These are phyloP conservation scores for Coffea eugenioides DNA, from an alignment of 257 asterid species.

Conservation along the genomic window DNA sequence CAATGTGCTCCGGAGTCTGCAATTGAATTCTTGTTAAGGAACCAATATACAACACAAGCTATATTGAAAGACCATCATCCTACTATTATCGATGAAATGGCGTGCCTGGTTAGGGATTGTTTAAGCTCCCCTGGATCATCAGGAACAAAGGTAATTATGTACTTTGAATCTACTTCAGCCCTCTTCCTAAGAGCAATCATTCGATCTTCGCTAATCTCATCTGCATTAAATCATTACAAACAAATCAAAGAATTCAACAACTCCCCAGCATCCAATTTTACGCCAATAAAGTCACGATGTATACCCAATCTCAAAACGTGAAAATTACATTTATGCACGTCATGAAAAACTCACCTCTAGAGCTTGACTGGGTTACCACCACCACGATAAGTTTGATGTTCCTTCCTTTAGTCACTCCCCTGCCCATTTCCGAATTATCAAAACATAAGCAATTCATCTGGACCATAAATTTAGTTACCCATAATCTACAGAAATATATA, in stretches of 20 bases:
- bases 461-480: not conserved
- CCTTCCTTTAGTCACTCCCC: slow-evolving; percentile 71
- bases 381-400: slow-evolving; percentile 80
- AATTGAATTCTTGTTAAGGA: slow-evolving; percentile 22
- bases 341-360: slow-evolving; percentile 52
- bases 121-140: slow-evolving; percentile 63
- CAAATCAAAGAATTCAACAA: not conserved
- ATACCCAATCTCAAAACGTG: not conserved
- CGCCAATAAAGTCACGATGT: not conserved
- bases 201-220: slow-evolving; percentile 88
- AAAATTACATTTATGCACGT: slow-evolving; percentile 1
- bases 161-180: slow-evolving; percentile 83
- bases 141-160: slow-evolving; percentile 55
- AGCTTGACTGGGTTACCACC: slow-evolving; percentile 56
- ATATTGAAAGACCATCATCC: slow-evolving; percentile 10
- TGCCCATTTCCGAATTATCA: slow-evolving; percentile 29
- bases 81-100: slow-evolving; percentile 11
- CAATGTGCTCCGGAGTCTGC: slow-evolving; percentile 69
- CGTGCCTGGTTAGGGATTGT: slow-evolving; percentile 86
- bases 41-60: slow-evolving; percentile 9
- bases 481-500: not conserved
- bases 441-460: not conserved
- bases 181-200: slow-evolving; percentile 87
- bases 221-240: slow-evolving; percentile 38
- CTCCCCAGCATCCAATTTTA: not conserved